A percentile compares a stretch with the other conserved stretches of the same genome.
Conservation (phyloP, 768 basidiomycete genomes). For the Paxillus ammoniavirescens region DNA sequence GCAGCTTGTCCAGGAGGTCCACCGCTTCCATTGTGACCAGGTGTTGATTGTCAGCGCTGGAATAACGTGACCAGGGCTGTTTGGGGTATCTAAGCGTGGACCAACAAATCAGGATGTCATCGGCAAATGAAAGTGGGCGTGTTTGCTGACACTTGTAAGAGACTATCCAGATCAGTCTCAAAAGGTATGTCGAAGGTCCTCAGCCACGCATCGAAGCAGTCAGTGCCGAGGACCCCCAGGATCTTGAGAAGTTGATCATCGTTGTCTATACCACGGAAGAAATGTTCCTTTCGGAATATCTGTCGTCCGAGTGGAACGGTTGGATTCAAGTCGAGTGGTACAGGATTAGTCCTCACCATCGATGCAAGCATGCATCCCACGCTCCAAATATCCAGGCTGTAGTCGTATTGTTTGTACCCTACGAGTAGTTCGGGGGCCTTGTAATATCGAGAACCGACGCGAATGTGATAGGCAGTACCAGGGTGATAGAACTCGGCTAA, state of each 20-base stretch:
- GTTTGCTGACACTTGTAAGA: conserved; percentile 45
- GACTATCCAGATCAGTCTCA: conserved; percentile 56
- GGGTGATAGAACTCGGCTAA: conserved; percentile 77
- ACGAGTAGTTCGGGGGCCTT: conserved; percentile 73
- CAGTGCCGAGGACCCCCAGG: conserved; percentile 65
- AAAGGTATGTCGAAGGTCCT: conserved; percentile 64
- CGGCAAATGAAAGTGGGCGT: neutral
- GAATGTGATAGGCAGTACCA: conserved; percentile 66
- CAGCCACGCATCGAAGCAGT: conserved; percentile 59
- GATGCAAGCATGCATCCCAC: conserved; percentile 73
- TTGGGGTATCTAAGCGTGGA: conserved; percentile 46
- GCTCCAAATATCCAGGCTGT: conserved; percentile 72
- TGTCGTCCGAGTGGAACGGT: conserved; percentile 20
- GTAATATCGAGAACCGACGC: conserved; percentile 71
- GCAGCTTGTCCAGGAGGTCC: conserved; percentile 64
- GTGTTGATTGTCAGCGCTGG: conserved; percentile 55
- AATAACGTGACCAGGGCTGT: conserved; percentile 65
- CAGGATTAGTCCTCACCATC: conserved; percentile 48
- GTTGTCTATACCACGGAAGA: conserved; percentile 74
- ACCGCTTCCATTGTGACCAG: conserved; percentile 61
- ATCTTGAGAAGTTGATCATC: conserved; percentile 74
- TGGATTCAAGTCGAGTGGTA: neutral
- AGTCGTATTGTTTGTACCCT: conserved; percentile 71
- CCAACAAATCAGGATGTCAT: neutral
- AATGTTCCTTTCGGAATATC: conserved; percentile 74